Evolutionary conservation across 441 rosid genomes (phyloP).

Genomic region (Pelargonium fulgidum): DNA sequence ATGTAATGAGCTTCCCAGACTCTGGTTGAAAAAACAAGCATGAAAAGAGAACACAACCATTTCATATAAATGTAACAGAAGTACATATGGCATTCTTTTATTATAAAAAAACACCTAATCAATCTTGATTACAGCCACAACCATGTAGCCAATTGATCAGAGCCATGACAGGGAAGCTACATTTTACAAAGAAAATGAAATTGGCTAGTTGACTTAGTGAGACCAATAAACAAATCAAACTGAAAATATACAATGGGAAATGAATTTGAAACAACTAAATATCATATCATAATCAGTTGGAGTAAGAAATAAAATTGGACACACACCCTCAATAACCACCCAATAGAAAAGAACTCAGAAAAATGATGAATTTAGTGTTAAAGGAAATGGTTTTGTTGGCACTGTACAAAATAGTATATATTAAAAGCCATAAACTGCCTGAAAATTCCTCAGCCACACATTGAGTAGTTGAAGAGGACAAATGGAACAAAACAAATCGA

Average conservation of each 20-base stretch:
- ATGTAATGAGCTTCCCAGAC: conserved; percentile 85
- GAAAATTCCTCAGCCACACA: conserved; percentile 9
- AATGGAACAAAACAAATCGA: not conserved
- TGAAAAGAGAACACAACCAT: not conserved
- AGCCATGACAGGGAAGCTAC: not conserved
- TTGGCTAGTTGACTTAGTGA: not conserved
- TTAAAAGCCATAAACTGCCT: not conserved
- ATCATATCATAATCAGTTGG: too few species aligned
- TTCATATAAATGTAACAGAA: not conserved
- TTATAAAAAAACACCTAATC: not conserved
- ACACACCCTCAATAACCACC: not conserved
- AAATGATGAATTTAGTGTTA: not conserved
- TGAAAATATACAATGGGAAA: not conserved
- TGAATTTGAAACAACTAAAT: not conserved
- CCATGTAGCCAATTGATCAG: not conserved
- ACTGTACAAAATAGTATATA: not conserved
- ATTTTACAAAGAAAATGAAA: not conserved
- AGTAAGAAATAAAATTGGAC: too few species aligned
- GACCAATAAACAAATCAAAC: not conserved
- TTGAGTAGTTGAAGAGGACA: conserved; percentile 6
- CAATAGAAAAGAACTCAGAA: too few species aligned
- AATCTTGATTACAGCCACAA: not conserved
- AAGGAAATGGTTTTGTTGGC: not conserved
- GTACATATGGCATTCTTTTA: not conserved
- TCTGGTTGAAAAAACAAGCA: conserved; percentile 38